Evolutionary conservation across 225 moss, liverwort and hornwort genomes (phyloP), one percentile per base, ranked within the genome.

Genomic region (Physcomitrium patens): DNA sequence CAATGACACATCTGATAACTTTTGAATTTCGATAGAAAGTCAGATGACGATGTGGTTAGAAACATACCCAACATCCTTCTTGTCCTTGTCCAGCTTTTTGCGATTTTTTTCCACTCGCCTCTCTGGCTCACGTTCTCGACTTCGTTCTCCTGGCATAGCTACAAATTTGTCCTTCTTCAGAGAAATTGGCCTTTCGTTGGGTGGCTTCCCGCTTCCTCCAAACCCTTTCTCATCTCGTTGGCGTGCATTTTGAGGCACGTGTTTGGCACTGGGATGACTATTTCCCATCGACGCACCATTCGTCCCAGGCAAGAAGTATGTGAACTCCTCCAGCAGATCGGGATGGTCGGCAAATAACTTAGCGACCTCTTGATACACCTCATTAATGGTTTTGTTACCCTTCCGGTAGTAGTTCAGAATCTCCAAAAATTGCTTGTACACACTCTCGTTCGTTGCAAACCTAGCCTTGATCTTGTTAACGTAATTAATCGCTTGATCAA

Each of bases 401-500:
- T 94, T 96, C 12, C 92, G 83, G 45, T 96, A 96, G 94, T 91
- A 94, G 72, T 96, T 96, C 9, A 96, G 82, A 73, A 96, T 96
- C 92, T 96, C 94, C 82, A 94, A 79, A 72, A 96, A 96, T 12
- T 91, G 77, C 82, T 96, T 96, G 88, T 96, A 96, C 48, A 96
- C 92, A 26, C 92, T 92, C 78, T 96, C 96, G 52, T 96, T 87
- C 15, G 60, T 78, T n/a, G 89, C 85, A 23, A 96, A 96, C 45
- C 94, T 84, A 28, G 90, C 92, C 86, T 96, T 96, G 86, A 96
- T 96, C 88, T 94, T 96, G 85, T 94, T 96, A 55, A 96, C 94
- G 73, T 96, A 96, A 88, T 94, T 96, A 82, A 94, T 94, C 67
- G 94, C 96, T 68, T 96, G 94, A 75, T 96, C 92, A 51, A 96